Percentiles rank a stretch among this genome's conserved stretches.
Conservation (phyloP, 441 rosid genomes). For the Cnidoscolus chayamansa region DNA sequence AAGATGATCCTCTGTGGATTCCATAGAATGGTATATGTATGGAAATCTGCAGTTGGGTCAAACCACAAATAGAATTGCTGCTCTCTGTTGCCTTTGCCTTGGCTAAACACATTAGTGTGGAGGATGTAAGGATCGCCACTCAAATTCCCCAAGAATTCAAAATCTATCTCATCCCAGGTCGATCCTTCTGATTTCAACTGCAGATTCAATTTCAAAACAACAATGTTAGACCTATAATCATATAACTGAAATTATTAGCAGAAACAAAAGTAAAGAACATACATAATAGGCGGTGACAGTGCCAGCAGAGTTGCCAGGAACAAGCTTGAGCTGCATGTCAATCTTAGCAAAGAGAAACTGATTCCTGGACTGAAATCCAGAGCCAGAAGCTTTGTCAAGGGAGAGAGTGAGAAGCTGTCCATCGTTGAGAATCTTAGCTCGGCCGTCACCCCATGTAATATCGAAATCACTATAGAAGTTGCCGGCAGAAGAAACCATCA, state of each 20-base stretch:
- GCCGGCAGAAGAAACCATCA: constrained; percentile 8
- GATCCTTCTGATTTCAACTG: constrained; percentile 34
- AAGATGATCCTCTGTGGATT: constrained; percentile 38
- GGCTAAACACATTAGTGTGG: constrained; percentile 37
- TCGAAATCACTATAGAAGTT: constrained; percentile 20
- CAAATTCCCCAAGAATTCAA: constrained; percentile 37
- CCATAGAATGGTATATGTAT: constrained; percentile 46
- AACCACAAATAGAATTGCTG: constrained; percentile 46
- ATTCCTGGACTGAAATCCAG: constrained; percentile 28
- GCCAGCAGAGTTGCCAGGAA: constrained; percentile 28
- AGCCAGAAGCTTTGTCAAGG: constrained; percentile 31
- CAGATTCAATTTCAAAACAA: not conserved
- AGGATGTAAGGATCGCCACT: constrained; percentile 41
- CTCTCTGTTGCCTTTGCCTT: constrained; percentile 43
- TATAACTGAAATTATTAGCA: too few species aligned
- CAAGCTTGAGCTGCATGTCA: constrained; percentile 23
- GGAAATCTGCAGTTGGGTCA: constrained; percentile 39
- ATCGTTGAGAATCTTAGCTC: constrained; percentile 18
- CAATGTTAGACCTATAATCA: not conserved
- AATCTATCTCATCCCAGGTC: constrained; percentile 43
- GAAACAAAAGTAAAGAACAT: not conserved
- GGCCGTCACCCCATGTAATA: constrained; percentile 21
- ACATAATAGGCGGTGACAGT: constrained; percentile 23
- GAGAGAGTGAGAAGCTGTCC: constrained; percentile 25
- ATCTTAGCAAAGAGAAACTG: constrained; percentile 24